These are phyloP conservation scores for Adansonia grandidieri DNA, from an alignment of 441 rosid species.

Conservation along the genomic window DNA sequence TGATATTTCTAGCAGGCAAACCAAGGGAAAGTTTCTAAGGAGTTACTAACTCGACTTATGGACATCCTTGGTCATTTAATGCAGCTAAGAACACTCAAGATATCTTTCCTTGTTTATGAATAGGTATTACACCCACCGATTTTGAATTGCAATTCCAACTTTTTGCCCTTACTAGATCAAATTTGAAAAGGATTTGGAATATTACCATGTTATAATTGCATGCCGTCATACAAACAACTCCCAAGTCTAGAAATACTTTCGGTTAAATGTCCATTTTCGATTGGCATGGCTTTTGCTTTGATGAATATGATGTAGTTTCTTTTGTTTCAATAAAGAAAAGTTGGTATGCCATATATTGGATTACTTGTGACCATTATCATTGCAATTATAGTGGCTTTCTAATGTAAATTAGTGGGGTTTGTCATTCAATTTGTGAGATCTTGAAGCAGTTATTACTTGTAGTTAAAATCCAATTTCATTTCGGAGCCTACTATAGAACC, in stretches of 20 bases:
- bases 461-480: slow-evolving; percentile 19
- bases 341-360: not conserved
- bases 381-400: not conserved
- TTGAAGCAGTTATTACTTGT: slow-evolving; percentile 4
- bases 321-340: slow-evolving; percentile 8
- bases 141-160: not conserved
- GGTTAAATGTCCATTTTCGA: not conserved
- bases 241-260: slow-evolving; percentile 11
- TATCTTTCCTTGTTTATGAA: not conserved
- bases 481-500: not conserved
- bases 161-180: slow-evolving; percentile 5
- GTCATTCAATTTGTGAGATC: slow-evolving; percentile 12
- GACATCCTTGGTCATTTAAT: slow-evolving; percentile 81
- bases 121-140: not conserved
- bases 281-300: slow-evolving; percentile 16
- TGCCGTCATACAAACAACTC: slow-evolving; percentile 4
- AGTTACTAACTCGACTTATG: slow-evolving; percentile 14
- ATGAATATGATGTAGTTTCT: not conserved
- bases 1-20: not conserved
- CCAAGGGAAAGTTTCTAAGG: slow-evolving; percentile 13
- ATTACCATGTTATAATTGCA: not conserved
- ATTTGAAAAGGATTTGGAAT: not conserved
- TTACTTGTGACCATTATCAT: not conserved
- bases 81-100: slow-evolving; percentile 77
- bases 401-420: not conserved